phyloP scores from a whole-genome alignment of 257 asterid species.

The Handroanthus guayacan region DNA sequence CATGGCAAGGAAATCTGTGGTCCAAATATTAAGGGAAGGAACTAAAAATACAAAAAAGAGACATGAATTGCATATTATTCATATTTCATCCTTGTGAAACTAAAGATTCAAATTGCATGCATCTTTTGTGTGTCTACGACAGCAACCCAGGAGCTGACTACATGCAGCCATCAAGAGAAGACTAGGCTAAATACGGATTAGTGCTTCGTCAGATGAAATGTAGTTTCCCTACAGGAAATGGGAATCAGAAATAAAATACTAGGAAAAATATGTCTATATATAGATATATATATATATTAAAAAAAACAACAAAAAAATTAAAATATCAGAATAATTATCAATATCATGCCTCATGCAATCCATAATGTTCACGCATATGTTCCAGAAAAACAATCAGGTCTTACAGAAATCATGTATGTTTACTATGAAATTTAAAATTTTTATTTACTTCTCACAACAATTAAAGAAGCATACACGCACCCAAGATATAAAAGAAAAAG shows the following conservation, averaged over 20 bases:
- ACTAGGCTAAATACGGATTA: background rate
- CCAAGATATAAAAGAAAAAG: background rate
- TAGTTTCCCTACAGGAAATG: background rate
- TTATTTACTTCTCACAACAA: conserved; percentile 10
- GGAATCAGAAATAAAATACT: background rate
- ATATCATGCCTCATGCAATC: conserved; percentile 5
- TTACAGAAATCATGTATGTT: conserved; percentile 1
- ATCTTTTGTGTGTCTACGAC: background rate
- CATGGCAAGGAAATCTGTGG: background rate
- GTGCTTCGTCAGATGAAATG: background rate
- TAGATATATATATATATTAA: too few species aligned
- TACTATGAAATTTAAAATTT: conserved; percentile 1
- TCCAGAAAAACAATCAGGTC: conserved; percentile 15
- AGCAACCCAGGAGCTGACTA: conserved; percentile 5
- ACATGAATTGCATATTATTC: background rate
- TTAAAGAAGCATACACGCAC: background rate
- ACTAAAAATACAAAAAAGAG: conserved; percentile 7
- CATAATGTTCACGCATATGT: background rate
- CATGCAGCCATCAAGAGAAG: conserved; percentile 17
- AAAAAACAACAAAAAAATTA: background rate
- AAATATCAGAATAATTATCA: conserved; percentile 11
- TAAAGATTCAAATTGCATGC: conserved; percentile 8
- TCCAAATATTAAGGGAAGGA: background rate
- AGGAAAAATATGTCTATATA: background rate
- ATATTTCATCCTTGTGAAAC: conserved; percentile 1